Base-by-base conservation (phyloP, 257 asterid species). In the Petunia secreta region DNA sequence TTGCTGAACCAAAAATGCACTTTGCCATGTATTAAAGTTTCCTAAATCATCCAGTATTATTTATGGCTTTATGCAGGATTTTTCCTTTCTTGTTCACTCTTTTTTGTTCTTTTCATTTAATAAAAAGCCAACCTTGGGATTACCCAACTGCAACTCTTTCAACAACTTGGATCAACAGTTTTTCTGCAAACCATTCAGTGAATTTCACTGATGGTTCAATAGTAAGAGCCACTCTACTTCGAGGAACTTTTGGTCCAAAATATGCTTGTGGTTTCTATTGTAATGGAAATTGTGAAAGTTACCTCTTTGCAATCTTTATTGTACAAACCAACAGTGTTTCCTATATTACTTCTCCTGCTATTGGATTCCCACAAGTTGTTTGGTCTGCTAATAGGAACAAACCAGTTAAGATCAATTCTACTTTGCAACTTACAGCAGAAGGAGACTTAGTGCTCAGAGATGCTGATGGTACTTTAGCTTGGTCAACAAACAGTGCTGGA, bases 211-310 rank as follows among this genome's bases (percentile, higher is more conserved):
- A 87, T 77, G 75, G 67, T 25, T 83, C 93, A 41, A 66, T 38
- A 43, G 83, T 88, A 15, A 82, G 87, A 74, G 78, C 86, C 71
- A 83, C 88, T 5, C 88, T 90, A 4, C 83, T 88, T 0, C 65
- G 87, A 83, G 91, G 89, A 77, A 77, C 83, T 43, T 82, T 63
- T 64, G 88, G 88, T n/a, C 88, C 90, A 15, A 81, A 53, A 75
- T 88, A 69, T 55, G 90, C 89, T 41, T 87, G 89, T 65, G 90
- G 91, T 2, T 85, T 90, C 84, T 88, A 79, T 40, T 88, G 93
- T 82, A 82, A 81, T 53, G 88, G 88, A 1, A 43, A 13, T 6
- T 85, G 93, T n/a, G 85, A 83, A 3, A 59, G 76, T 8, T 88
- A 85, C 73, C 80, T 88, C 46, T 87, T 90, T 52, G 91, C 86